These are phyloP conservation scores for Aspergillus baeticus DNA, from an alignment of 495 filamentous ascomycete genomes.

Conservation along the genomic window DNA sequence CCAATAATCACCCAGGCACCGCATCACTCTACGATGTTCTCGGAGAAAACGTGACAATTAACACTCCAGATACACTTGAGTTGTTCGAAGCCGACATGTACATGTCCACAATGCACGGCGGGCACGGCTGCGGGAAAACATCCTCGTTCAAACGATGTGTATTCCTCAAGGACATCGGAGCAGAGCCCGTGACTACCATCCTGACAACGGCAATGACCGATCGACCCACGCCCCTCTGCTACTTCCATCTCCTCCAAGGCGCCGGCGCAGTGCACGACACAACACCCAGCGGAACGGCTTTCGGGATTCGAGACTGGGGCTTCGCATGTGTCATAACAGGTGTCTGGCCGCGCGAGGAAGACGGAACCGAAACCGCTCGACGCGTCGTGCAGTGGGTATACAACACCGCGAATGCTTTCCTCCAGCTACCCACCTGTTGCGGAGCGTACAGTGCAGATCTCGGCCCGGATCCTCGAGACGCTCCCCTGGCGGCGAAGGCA, in stretches of 20 bases:
- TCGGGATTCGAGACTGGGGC: constrained; percentile 63
- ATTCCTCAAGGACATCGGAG: constrained; percentile 55
- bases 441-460: constrained; percentile 63
- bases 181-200: constrained; percentile 30
- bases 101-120: constrained; percentile 59
- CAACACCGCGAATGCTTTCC: constrained; percentile 42
- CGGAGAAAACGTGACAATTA: no score
- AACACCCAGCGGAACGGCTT: constrained; percentile 51
- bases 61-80: constrained; percentile 46
- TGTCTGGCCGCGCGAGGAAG: constrained; percentile 58
- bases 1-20: constrained; percentile 28
- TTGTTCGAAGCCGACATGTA: constrained; percentile 64
- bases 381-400: constrained; percentile 57
- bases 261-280: constrained; percentile 53
- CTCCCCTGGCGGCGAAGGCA: constrained; percentile 48
- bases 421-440: constrained; percentile 47
- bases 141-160: constrained; percentile 66
- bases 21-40: no score
- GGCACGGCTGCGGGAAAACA: constrained; percentile 57
- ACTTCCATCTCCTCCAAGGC: constrained; percentile 63
- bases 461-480: constrained; percentile 61
- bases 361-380: constrained; percentile 45
- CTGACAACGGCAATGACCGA: constrained; percentile 46
- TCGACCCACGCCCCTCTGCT: constrained; percentile 56
- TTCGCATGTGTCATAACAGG: constrained; percentile 66